phyloP scores from a whole-genome alignment of 345 rosid species.

The Eucalyptus microcorys region DNA sequence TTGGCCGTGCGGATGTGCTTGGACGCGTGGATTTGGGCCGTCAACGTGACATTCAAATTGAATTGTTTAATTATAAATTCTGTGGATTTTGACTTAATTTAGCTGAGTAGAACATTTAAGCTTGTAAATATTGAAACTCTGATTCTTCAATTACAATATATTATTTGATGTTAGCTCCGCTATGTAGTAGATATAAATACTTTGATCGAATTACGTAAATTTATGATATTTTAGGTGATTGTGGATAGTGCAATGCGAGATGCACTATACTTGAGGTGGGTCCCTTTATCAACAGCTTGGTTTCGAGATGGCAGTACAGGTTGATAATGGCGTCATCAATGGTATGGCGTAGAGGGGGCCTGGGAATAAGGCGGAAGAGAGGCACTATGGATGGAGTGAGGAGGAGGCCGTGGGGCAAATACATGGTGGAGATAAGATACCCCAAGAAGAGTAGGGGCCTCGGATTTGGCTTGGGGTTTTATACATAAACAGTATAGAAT shows the following conservation, averaged over 20 bases:
- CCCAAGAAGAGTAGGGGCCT: not conserved
- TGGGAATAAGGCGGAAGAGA: not conserved
- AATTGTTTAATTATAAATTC: too few species aligned
- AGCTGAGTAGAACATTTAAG: not conserved
- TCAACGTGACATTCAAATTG: not conserved
- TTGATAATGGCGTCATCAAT: not conserved
- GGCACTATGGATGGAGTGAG: not conserved
- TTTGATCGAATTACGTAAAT: rapidly evolving
- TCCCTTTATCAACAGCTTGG: not conserved
- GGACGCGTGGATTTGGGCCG: not conserved
- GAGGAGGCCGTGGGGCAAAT: not conserved
- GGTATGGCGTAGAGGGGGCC: not conserved
- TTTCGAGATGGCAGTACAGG: not conserved
- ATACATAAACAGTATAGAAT: not conserved
- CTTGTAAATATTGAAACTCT: rapidly evolving
- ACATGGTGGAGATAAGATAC: not conserved
- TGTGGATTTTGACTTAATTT: too few species aligned
- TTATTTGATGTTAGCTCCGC: rapidly evolving
- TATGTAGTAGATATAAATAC: rapidly evolving
- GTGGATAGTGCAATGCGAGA: rapidly evolving
- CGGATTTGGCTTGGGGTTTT: not conserved
- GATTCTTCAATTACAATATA: rapidly evolving
- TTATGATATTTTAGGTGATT: rapidly evolving
- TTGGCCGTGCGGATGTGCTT: not conserved
- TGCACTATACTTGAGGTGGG: rapidly evolving